Conservation (phyloP, 495 filamentous ascomycete genomes). For the Daldinia loculata region DNA sequence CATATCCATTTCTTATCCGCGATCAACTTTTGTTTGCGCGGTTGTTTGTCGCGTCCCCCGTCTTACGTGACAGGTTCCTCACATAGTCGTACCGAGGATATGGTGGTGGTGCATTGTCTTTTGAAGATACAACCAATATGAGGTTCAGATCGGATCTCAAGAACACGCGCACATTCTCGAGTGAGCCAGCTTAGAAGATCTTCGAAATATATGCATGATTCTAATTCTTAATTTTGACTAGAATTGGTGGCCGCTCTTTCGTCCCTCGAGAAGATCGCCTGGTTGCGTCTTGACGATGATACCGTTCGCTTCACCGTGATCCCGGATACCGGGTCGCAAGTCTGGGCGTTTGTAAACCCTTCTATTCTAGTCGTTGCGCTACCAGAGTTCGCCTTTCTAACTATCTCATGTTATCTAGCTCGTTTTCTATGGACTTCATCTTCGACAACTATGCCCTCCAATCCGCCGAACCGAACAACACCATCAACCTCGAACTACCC, state of each 20-base stretch:
- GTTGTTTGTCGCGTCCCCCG: slow-evolving; percentile 7
- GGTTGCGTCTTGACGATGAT: slow-evolving; percentile 88
- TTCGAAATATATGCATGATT: not conserved
- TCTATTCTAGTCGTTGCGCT: not conserved
- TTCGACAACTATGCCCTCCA: slow-evolving; percentile 90
- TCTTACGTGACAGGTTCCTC: slow-evolving; percentile 12
- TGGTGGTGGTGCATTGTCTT: slow-evolving; percentile 5
- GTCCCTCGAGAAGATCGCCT: slow-evolving; percentile 89
- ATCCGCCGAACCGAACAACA: slow-evolving; percentile 78
- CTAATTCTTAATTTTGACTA: slow-evolving; percentile 47
- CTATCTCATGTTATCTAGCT: slow-evolving; percentile 42
- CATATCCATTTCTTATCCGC: not conserved
- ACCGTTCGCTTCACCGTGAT: slow-evolving; percentile 93
- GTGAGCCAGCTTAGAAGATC: slow-evolving; percentile 55
- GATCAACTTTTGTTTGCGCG: not conserved
- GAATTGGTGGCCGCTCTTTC: slow-evolving; percentile 86
- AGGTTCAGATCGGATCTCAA: slow-evolving; percentile 81
- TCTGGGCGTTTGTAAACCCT: slow-evolving; percentile 82
- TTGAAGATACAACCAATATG: slow-evolving; percentile 59
- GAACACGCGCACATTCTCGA: slow-evolving; percentile 85
- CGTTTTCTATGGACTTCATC: slow-evolving; percentile 75
- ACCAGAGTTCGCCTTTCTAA: slow-evolving; percentile 3
- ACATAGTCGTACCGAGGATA: slow-evolving; percentile 2
- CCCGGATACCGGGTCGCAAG: slow-evolving; percentile 90
- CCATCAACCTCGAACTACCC: slow-evolving; percentile 95